Conservation (phyloP, 2,329 filamentous ascomycete species). For the Xylaria sp. region DNA sequence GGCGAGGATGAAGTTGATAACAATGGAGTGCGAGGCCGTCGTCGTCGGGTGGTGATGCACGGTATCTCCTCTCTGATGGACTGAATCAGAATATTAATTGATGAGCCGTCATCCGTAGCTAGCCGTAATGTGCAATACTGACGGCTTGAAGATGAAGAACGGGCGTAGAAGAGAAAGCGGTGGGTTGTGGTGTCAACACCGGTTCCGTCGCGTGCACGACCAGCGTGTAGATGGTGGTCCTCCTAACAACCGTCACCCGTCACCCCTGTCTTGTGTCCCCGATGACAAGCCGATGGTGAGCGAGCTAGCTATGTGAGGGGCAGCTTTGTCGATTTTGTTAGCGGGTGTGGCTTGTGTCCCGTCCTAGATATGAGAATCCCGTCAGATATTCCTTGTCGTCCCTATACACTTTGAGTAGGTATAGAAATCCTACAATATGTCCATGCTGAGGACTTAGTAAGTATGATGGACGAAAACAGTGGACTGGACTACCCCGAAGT, state of each 20-base stretch:
- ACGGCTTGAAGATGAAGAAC: background rate
- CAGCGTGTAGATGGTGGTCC: slow-evolving; percentile 33
- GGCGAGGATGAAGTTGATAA: background rate
- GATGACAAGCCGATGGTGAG: slow-evolving; percentile 40
- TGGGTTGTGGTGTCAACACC: slow-evolving; percentile 38
- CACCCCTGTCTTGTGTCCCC: slow-evolving; percentile 34
- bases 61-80: background rate
- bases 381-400: slow-evolving; percentile 2
- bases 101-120: slow-evolving; percentile 10
- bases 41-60: slow-evolving; percentile 15
- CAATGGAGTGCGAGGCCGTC: background rate
- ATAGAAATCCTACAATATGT: slow-evolving; percentile 1
- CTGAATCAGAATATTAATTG: slow-evolving; percentile 5
- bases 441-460: background rate
- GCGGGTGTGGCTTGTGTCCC: slow-evolving; percentile 19
- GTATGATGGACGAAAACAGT: background rate
- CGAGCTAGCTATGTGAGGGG: slow-evolving; percentile 38
- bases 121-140: slow-evolving; percentile 6
- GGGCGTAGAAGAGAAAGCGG: slow-evolving; percentile 10
- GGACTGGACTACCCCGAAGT: background rate
- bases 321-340: slow-evolving; percentile 22
- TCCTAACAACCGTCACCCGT: slow-evolving; percentile 17
- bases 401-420: background rate
- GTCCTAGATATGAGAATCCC: background rate
- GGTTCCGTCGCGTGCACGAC: slow-evolving; percentile 37